These are phyloP conservation scores for Apodospora peruviana DNA, from an alignment of 495 filamentous ascomycete genomes.

Conservation along the genomic window DNA sequence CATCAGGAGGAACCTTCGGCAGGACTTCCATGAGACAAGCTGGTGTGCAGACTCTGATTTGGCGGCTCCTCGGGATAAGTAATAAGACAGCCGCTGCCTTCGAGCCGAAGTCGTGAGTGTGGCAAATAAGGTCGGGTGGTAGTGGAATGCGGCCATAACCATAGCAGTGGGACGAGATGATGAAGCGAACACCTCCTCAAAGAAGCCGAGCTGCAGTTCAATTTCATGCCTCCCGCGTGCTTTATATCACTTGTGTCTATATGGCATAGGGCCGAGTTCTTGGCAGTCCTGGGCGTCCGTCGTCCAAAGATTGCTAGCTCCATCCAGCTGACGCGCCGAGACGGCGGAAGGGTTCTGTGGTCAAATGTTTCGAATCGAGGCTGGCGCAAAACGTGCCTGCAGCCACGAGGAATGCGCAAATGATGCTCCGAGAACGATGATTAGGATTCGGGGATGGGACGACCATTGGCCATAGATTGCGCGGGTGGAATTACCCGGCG, in stretches of 20 bases:
- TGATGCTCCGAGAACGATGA: constrained; percentile 6
- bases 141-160: constrained; percentile 7
- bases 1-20: constrained; percentile 2
- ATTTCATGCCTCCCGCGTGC: background rate
- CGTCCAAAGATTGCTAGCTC: background rate
- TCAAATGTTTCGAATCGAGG: background rate
- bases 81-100: constrained; percentile 8
- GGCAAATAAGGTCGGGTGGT: constrained; percentile 8
- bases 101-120: background rate
- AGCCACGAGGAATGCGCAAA: too few species aligned
- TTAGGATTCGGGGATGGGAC: background rate
- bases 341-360: background rate
- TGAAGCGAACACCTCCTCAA: constrained; percentile 6
- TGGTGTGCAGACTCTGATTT: background rate
- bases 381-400: background rate
- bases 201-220: constrained; percentile 3
- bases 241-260: background rate
- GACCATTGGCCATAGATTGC: constrained; percentile 5
- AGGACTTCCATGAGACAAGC: constrained; percentile 3
- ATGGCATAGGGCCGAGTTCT: background rate
- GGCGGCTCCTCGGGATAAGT: constrained; percentile 19
- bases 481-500: constrained; percentile 21
- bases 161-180: constrained; percentile 11
- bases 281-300: constrained; percentile 2
- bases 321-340: background rate